Evolutionary conservation across 257 asterid genomes (phyloP).

Genomic region (Ilex asprella): DNA sequence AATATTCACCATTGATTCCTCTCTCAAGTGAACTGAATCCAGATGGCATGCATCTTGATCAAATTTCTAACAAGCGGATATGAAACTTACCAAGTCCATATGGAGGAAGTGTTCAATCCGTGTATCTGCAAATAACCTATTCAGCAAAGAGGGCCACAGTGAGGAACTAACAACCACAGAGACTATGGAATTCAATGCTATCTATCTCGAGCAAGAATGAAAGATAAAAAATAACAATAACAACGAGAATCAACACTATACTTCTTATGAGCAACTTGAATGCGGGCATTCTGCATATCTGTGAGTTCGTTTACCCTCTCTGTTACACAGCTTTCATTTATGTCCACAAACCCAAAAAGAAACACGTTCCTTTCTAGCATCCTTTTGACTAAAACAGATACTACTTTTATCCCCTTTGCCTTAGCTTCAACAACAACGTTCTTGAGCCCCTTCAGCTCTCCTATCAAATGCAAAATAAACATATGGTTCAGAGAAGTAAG

Average conservation of each 20-base stretch:
- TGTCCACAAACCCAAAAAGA: slow-evolving; percentile 71
- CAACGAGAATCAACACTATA: slow-evolving; percentile 16
- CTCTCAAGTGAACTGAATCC: no score
- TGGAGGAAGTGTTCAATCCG: slow-evolving; percentile 64
- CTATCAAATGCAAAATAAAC: slow-evolving; percentile 23
- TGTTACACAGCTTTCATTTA: slow-evolving; percentile 50
- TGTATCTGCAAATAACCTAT: slow-evolving; percentile 59
- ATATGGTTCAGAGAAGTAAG: slow-evolving; percentile 4
- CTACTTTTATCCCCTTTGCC: slow-evolving; percentile 37
- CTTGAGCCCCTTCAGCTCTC: slow-evolving; percentile 57
- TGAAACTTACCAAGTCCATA: slow-evolving; percentile 69
- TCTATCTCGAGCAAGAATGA: not conserved
- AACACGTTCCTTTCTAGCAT: slow-evolving; percentile 70
- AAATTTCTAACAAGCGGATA: slow-evolving; percentile 4
- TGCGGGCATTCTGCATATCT: slow-evolving; percentile 51
- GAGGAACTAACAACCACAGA: slow-evolving; percentile 13
- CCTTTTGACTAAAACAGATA: slow-evolving; percentile 45
- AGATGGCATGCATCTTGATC: not conserved
- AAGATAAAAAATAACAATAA: slow-evolving; percentile 1
- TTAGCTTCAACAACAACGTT: slow-evolving; percentile 49
- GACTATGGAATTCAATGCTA: not conserved
- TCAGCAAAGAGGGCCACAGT: slow-evolving; percentile 18
- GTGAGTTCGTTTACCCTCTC: slow-evolving; percentile 67
- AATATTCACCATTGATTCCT: no score
- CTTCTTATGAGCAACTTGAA: slow-evolving; percentile 60